phyloP scores from a whole-genome alignment of 306 rosid genomes.

The Castanea crenata region DNA sequence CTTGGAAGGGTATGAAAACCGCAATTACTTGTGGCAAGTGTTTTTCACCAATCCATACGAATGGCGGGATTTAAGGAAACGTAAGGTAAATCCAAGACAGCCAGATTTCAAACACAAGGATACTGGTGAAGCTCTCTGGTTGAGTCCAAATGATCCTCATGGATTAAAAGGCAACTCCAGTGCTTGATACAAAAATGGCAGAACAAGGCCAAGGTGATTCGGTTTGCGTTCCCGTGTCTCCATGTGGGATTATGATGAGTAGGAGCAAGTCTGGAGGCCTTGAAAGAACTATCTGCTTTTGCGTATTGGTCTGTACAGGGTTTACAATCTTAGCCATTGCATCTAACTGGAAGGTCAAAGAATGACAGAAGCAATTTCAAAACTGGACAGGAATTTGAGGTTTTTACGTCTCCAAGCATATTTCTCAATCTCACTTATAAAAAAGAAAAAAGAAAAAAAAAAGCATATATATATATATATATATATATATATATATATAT shows the following conservation, averaged over 20 bases:
- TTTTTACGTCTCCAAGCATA: not conserved
- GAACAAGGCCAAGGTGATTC: constrained; percentile 20
- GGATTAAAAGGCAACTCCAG: constrained; percentile 72
- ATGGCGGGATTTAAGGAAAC: constrained; percentile 81
- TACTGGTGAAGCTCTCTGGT: constrained; percentile 73
- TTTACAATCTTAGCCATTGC: not conserved
- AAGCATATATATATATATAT: no score
- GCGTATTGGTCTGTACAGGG: not conserved
- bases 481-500: not conserved
- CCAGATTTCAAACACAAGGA: constrained; percentile 81
- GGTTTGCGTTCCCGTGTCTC: constrained; percentile 34
- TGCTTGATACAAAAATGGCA: constrained; percentile 43
- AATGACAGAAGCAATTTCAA: not conserved
- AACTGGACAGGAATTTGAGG: not conserved
- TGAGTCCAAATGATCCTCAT: constrained; percentile 61
- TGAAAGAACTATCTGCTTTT: not conserved
- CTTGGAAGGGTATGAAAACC: constrained; percentile 27
- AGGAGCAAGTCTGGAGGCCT: constrained; percentile 14
- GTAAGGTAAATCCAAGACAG: constrained; percentile 39
- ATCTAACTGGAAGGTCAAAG: not conserved
- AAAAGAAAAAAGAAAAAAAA: no score
- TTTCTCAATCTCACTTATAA: not conserved
- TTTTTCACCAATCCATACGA: constrained; percentile 66
- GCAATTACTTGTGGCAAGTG: constrained; percentile 78
- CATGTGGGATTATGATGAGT: constrained; percentile 59